A percentile compares a stretch with the other conserved stretches of the same genome.
phyloP scores from a whole-genome alignment of 805 yeast species.

The Saccharomyces eubayanus region DNA sequence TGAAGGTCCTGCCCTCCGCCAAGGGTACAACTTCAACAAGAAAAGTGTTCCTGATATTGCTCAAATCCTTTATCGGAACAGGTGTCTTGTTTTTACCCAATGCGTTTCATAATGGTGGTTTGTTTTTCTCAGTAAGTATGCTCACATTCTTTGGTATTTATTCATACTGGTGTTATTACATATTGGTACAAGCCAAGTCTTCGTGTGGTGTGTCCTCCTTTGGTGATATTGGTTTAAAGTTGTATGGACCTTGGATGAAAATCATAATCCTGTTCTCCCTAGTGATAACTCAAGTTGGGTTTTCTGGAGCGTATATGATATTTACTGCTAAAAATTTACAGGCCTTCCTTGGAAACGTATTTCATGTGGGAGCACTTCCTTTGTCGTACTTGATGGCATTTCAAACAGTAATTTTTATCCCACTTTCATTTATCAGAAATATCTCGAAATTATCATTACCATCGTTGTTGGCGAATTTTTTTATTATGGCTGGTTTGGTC shows the following conservation, averaged over 20 bases:
- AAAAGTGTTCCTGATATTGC: constrained; percentile 61
- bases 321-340: constrained; percentile 65
- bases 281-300: constrained; percentile 67
- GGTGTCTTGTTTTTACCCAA: constrained; percentile 65
- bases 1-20: constrained; percentile 24
- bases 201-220: constrained; percentile 62
- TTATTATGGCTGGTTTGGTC: constrained; percentile 56
- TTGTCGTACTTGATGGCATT: constrained; percentile 41
- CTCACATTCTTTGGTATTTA: constrained; percentile 55
- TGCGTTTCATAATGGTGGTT: constrained; percentile 67
- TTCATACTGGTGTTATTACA: constrained; percentile 72
- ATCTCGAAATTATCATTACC: constrained; percentile 66
- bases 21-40: constrained; percentile 63
- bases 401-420: constrained; percentile 54
- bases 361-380: constrained; percentile 30
- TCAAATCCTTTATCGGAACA: constrained; percentile 72
- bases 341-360: constrained; percentile 51
- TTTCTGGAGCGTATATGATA: constrained; percentile 72
- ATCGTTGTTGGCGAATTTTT: constrained; percentile 63
- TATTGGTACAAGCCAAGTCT: constrained; percentile 50
- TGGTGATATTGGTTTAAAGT: constrained; percentile 60
- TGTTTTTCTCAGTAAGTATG: constrained; percentile 46
- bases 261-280: constrained; percentile 54
- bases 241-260: constrained; percentile 63
- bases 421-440: constrained; percentile 65